Percentiles rank a stretch among this genome's conserved stretches.
phyloP scores from a whole-genome alignment of 768 basidiomycete genomes.

The Clitopilus passeckerianus region DNA sequence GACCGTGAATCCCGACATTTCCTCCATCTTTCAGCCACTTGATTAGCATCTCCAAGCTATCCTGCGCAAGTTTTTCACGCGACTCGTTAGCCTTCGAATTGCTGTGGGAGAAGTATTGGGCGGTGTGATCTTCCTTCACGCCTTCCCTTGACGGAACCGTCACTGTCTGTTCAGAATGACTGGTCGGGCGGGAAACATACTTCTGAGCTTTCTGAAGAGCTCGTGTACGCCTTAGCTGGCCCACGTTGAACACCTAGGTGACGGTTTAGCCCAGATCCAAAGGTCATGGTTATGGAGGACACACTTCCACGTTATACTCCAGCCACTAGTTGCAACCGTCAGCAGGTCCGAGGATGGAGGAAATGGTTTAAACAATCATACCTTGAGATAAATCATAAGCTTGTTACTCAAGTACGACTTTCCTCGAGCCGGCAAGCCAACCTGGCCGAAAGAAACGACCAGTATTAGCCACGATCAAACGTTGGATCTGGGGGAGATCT shows the following conservation, averaged over 20 bases:
- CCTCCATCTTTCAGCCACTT: conserved; percentile 93
- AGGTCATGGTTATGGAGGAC: neutral
- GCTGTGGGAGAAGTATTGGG: conserved; percentile 84
- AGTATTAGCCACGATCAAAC: neutral
- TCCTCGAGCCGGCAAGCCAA: conserved; percentile 95
- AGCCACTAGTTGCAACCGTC: conserved; percentile 66
- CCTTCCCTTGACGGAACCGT: conserved; percentile 49
- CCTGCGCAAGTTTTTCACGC: conserved; percentile 81
- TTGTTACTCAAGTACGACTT: conserved; percentile 99
- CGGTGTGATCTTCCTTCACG: conserved; percentile 86
- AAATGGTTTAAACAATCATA: conserved; percentile 19
- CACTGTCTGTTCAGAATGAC: conserved; percentile 1
- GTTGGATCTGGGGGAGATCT: neutral
- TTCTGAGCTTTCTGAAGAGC: conserved; percentile 76
- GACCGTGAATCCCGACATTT: conserved; percentile 98
- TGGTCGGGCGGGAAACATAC: conserved; percentile 28
- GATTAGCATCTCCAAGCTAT: conserved; percentile 93
- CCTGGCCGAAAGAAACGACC: conserved; percentile 36
- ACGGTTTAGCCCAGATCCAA: neutral
- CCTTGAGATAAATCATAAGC: conserved; percentile 92
- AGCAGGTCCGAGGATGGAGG: conserved; percentile 5
- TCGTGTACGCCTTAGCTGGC: conserved; percentile 84
- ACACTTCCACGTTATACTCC: conserved; percentile 91
- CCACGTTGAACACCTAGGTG: conserved; percentile 92
- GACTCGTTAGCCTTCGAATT: conserved; percentile 73